Evolutionary conservation across 331 rosid genomes (phyloP).

Genomic region (Pyracantha coccinea): DNA sequence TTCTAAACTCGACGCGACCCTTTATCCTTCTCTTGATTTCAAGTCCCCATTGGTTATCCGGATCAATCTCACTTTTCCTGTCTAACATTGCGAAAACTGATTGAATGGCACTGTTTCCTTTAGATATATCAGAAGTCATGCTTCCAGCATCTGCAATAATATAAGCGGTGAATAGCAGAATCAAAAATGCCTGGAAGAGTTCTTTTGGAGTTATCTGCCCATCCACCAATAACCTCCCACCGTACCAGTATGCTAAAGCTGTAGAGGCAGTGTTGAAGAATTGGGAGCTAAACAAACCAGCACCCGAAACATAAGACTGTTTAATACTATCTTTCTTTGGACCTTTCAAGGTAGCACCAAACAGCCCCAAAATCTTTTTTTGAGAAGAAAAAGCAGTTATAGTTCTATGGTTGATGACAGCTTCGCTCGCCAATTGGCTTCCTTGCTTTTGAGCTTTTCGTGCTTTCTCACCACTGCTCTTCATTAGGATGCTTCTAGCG

Average conservation of each 20-base stretch:
- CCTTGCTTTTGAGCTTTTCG: constrained; percentile 78
- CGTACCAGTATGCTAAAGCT: constrained; percentile 88
- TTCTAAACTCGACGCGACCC: constrained; percentile 62
- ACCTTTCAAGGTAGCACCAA: constrained; percentile 48
- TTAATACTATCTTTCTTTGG: constrained; percentile 69
- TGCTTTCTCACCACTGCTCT: constrained; percentile 60
- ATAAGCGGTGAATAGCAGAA: constrained; percentile 69
- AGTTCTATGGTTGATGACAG: constrained; percentile 80
- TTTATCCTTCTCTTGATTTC: constrained; percentile 44
- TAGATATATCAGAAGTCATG: constrained; percentile 80
- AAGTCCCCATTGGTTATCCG: constrained; percentile 38
- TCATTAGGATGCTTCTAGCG: constrained; percentile 72
- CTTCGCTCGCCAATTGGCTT: constrained; percentile 88
- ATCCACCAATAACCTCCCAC: constrained; percentile 57
- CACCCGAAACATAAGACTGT: constrained; percentile 79
- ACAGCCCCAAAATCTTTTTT: constrained; percentile 64
- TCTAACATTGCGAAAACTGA: constrained; percentile 65
- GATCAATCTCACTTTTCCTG: constrained; percentile 72
- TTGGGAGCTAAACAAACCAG: constrained; percentile 85
- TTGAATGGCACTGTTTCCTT: constrained; percentile 73
- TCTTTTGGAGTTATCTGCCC: constrained; percentile 40
- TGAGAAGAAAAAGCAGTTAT: constrained; percentile 85
- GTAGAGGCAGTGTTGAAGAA: constrained; percentile 78
- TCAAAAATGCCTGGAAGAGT: constrained; percentile 82
- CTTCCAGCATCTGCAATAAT: constrained; percentile 89